Conservation (phyloP, 1,284 basidiomycete species). For the Ustilago curta region DNA sequence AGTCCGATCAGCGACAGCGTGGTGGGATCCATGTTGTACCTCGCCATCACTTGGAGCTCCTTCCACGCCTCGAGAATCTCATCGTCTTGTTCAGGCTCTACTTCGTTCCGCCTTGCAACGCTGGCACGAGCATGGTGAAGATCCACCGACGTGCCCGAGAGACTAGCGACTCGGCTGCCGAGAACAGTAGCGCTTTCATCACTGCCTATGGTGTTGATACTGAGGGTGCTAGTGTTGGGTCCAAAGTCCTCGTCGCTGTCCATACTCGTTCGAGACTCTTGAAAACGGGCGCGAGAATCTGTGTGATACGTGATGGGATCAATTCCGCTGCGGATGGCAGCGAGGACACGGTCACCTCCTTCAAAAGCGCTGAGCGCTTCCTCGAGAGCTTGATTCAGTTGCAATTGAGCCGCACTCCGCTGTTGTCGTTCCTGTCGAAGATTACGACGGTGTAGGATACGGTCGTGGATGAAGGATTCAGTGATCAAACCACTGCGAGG, state of each 20-base stretch:
- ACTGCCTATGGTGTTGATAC: constrained; percentile 48
- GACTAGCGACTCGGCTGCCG: constrained; percentile 39
- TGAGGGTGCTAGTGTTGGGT: constrained; percentile 45
- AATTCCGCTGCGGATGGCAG: constrained; percentile 27
- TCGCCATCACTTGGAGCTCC: constrained; percentile 41
- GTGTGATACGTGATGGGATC: neutral
- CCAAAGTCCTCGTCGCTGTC: constrained; percentile 48
- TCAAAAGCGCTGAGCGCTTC: constrained; percentile 43
- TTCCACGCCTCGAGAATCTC: constrained; percentile 37
- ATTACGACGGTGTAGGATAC: constrained; percentile 14
- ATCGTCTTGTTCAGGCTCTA: constrained; percentile 34
- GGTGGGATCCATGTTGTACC: constrained; percentile 60
- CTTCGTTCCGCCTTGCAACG: constrained; percentile 2
- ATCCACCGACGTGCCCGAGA: constrained; percentile 23
- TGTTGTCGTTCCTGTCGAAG: constrained; percentile 24
- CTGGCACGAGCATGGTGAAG: constrained; percentile 20
- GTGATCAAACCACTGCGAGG: constrained; percentile 19
- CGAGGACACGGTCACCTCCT: constrained; percentile 32
- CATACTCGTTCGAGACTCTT: constrained; percentile 20
- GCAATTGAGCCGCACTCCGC: constrained; percentile 33
- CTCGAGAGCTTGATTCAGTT: constrained; percentile 47
- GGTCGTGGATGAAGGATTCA: constrained; percentile 23
- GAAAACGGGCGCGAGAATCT: neutral
- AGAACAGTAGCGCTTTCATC: constrained; percentile 53
- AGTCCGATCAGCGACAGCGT: constrained; percentile 55